phyloP scores from a whole-genome alignment of 2,329 filamentous ascomycete genomes.

The Calonectria hawksworthii region DNA sequence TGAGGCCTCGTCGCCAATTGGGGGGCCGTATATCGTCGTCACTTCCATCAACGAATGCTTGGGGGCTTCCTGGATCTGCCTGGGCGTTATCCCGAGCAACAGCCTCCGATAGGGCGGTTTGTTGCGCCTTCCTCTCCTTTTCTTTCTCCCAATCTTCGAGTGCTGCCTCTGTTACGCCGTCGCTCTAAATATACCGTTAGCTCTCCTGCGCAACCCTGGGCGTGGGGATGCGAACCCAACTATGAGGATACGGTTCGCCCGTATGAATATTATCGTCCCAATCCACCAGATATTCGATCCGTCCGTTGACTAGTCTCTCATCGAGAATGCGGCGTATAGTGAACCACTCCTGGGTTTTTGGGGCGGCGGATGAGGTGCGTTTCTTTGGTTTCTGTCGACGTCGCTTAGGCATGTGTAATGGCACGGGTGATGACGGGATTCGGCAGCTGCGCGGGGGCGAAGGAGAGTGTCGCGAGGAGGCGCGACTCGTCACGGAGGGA shows the following conservation, averaged over 20 bases:
- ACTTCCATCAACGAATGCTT: slow-evolving; percentile 19
- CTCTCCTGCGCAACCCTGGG: slow-evolving; percentile 20
- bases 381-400: slow-evolving; percentile 42
- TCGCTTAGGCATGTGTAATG: slow-evolving; percentile 49
- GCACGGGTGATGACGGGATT: slow-evolving; percentile 37
- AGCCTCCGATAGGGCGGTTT: slow-evolving; percentile 3
- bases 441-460: slow-evolving; percentile 18
- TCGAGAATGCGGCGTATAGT: slow-evolving; percentile 52
- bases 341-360: slow-evolving; percentile 50
- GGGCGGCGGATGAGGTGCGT: slow-evolving; percentile 31
- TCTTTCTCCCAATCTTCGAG: slow-evolving; percentile 51
- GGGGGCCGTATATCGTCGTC: slow-evolving; percentile 43
- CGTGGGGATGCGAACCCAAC: slow-evolving; percentile 50
- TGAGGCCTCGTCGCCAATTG: slow-evolving; percentile 43
- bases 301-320: slow-evolving; percentile 46
- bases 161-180: slow-evolving; percentile 50
- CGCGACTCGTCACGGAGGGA: slow-evolving; percentile 12
- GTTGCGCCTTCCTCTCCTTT: slow-evolving; percentile 35
- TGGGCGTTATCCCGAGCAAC: background rate
- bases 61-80: background rate
- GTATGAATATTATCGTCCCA: slow-evolving; percentile 53
- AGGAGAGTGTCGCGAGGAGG: slow-evolving; percentile 22
- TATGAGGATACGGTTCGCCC: slow-evolving; percentile 49
- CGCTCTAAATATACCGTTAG: slow-evolving; percentile 44
- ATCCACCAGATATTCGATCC: slow-evolving; percentile 54